phyloP scores from a whole-genome alignment of 768 basidiomycete species.

The Termitomyces sp. region DNA sequence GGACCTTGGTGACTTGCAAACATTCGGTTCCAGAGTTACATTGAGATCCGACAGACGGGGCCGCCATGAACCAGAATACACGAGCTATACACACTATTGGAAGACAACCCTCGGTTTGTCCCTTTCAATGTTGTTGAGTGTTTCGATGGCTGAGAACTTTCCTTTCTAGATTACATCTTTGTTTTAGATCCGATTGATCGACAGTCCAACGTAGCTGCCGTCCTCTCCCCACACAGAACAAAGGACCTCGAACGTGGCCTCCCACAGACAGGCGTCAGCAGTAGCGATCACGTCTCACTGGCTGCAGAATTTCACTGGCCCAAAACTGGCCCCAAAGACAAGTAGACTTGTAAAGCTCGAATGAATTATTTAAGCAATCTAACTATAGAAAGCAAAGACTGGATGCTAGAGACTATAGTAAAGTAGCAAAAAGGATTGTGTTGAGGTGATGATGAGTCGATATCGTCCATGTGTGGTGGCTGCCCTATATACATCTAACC shows the following conservation, averaged over 20 bases:
- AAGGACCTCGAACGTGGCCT: constrained; percentile 68
- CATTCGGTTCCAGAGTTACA: constrained; percentile 51
- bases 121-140: not conserved
- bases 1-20: constrained; percentile 19
- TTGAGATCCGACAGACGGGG: constrained; percentile 47
- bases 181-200: constrained; percentile 48
- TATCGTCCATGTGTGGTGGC: constrained; percentile 11
- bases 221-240: constrained; percentile 62
- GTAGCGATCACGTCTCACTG: constrained; percentile 86
- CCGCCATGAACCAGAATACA: constrained; percentile 76
- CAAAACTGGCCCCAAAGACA: constrained; percentile 24
- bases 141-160: not conserved
- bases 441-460: constrained; percentile 9
- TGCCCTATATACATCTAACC: constrained; percentile 12
- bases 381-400: constrained; percentile 13
- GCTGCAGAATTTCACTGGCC: constrained; percentile 56
- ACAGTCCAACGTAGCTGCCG: constrained; percentile 40
- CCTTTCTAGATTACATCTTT: constrained; percentile 82
- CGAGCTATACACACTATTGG: constrained; percentile 89
- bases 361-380: constrained; percentile 18
- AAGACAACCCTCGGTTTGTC: constrained; percentile 70
- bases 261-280: constrained; percentile 76
- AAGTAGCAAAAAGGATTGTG: constrained; percentile 15
- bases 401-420: constrained; percentile 7
- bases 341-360: constrained; percentile 1